Evolutionary conservation across 495 filamentous ascomycete genomes (phyloP).

Genomic region (Hypoxylon rickii): DNA sequence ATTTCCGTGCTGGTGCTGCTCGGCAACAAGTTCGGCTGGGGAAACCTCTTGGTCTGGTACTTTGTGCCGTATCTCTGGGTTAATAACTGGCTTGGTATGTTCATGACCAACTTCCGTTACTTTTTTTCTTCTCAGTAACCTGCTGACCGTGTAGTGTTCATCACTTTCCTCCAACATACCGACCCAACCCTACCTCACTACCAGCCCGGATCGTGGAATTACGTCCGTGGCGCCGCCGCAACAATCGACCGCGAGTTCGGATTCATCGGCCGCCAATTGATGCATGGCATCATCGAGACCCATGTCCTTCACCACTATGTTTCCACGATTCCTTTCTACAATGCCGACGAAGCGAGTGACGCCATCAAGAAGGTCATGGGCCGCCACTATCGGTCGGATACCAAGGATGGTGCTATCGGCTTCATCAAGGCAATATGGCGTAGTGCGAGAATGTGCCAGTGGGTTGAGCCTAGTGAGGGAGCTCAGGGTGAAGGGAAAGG

Average conservation of each 20-base stretch:
- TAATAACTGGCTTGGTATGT: slow-evolving; percentile 92
- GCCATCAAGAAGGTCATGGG: slow-evolving; percentile 86
- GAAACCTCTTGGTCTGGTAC: slow-evolving; percentile 92
- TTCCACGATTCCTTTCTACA: slow-evolving; percentile 85
- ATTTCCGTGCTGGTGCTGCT: slow-evolving; percentile 58
- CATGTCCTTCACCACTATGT: slow-evolving; percentile 92
- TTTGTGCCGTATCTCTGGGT: slow-evolving; percentile 95
- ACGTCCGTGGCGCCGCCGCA: slow-evolving; percentile 79
- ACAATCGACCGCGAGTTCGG: slow-evolving; percentile 91
- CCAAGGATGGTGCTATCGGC: slow-evolving; percentile 63
- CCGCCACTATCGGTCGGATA: slow-evolving; percentile 74
- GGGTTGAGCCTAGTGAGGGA: slow-evolving; percentile 71
- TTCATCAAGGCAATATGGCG: slow-evolving; percentile 68
- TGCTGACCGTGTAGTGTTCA: slow-evolving; percentile 66
- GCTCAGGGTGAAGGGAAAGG: slow-evolving; percentile 66
- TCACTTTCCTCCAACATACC: slow-evolving; percentile 91
- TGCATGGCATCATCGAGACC: slow-evolving; percentile 92
- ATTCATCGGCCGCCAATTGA: slow-evolving; percentile 81
- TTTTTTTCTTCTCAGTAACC: slow-evolving; percentile 45
- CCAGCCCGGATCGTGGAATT: slow-evolving; percentile 75
- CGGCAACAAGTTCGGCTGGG: slow-evolving; percentile 76
- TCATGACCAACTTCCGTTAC: not conserved
- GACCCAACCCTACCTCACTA: slow-evolving; percentile 88
- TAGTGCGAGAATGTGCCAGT: slow-evolving; percentile 72
- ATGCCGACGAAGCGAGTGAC: slow-evolving; percentile 84